Evolutionary conservation across 2,329 filamentous ascomycete genomes (phyloP).

Genomic region (Clarireedia hainanense): DNA sequence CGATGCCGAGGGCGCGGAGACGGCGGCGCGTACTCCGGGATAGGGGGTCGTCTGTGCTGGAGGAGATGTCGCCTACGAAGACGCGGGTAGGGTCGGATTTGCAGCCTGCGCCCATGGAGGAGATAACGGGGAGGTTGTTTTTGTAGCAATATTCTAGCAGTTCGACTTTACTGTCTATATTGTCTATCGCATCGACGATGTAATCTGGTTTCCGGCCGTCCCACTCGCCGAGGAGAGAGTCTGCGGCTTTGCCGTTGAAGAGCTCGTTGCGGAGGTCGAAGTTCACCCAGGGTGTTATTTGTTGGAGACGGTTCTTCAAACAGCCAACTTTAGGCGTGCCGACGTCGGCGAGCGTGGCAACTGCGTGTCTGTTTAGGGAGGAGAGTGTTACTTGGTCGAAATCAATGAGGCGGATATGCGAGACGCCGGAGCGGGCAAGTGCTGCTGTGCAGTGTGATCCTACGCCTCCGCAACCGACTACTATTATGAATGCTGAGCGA

Average conservation of each 20-base stretch:
- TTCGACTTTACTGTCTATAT: slow-evolving; percentile 93
- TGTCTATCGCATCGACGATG: slow-evolving; percentile 96
- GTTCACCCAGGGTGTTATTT: slow-evolving; percentile 83
- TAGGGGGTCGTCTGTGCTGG: slow-evolving; percentile 79
- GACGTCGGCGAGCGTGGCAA: slow-evolving; percentile 89
- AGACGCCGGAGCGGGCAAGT: slow-evolving; percentile 80
- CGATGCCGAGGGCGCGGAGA: slow-evolving; percentile 65
- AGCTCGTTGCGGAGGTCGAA: slow-evolving; percentile 84
- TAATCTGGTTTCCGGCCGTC: slow-evolving; percentile 65
- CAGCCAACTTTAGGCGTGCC: slow-evolving; percentile 88
- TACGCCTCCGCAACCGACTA: slow-evolving; percentile 91
- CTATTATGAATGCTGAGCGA: slow-evolving; percentile 72
- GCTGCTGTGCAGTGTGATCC: slow-evolving; percentile 86
- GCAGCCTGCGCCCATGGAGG: slow-evolving; percentile 92
- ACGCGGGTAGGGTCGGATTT: slow-evolving; percentile 82
- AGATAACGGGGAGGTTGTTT: slow-evolving; percentile 73
- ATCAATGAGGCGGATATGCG: slow-evolving; percentile 82
- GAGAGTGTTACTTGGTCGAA: slow-evolving; percentile 97
- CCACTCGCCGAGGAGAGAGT: slow-evolving; percentile 61
- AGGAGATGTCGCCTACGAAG: slow-evolving; percentile 83
- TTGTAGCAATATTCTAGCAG: slow-evolving; percentile 81
- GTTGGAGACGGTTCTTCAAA: slow-evolving; percentile 69
- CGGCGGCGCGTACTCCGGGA: slow-evolving; percentile 77
- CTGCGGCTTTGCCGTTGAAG: slow-evolving; percentile 62
- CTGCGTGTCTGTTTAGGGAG: slow-evolving; percentile 89